phyloP scores from a whole-genome alignment of 352 stramenopile genomes.

The Phytophthora europaea region DNA sequence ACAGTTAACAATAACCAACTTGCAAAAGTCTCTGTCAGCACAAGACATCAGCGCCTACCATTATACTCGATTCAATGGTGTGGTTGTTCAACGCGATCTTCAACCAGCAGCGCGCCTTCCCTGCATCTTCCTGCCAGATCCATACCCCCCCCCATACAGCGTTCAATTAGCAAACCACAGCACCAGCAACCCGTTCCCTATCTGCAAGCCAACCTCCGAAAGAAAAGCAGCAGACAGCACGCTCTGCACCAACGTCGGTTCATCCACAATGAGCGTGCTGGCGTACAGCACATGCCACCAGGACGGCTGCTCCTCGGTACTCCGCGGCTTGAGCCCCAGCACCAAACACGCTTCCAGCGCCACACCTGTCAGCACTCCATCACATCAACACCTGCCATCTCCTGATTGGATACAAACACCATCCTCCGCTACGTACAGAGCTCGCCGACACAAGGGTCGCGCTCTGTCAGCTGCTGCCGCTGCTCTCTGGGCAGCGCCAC shows the following conservation, averaged over 20 bases:
- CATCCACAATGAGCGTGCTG: slow-evolving; percentile 79
- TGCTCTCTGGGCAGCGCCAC: slow-evolving; percentile 25
- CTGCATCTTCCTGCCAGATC: slow-evolving; percentile 56
- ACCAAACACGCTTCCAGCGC: slow-evolving; percentile 72
- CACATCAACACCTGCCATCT: slow-evolving; percentile 6
- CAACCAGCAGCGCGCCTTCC: slow-evolving; percentile 80
- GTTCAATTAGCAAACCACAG: slow-evolving; percentile 7
- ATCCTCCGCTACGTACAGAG: slow-evolving; percentile 64
- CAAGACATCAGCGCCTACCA: slow-evolving; percentile 44
- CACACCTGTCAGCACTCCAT: slow-evolving; percentile 36
- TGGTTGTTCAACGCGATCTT: slow-evolving; percentile 86
- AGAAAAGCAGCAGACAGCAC: slow-evolving; percentile 76
- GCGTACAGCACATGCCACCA: slow-evolving; percentile 82
- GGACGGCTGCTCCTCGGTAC: slow-evolving; percentile 53
- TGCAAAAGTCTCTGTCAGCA: slow-evolving; percentile 6
- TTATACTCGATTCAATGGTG: slow-evolving; percentile 81
- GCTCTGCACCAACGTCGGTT: slow-evolving; percentile 71
- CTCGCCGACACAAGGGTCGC: slow-evolving; percentile 67
- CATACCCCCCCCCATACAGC: background rate
- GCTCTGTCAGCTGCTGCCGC: slow-evolving; percentile 53
- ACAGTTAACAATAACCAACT: slow-evolving; percentile 10
- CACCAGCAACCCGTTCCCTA: background rate
- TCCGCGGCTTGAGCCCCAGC: slow-evolving; percentile 62
- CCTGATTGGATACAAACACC: background rate
- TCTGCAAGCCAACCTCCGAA: slow-evolving; percentile 53